Evolutionary conservation across 352 stramenopile species (phyloP).

Genomic region (Phytophthora cryptogea): DNA sequence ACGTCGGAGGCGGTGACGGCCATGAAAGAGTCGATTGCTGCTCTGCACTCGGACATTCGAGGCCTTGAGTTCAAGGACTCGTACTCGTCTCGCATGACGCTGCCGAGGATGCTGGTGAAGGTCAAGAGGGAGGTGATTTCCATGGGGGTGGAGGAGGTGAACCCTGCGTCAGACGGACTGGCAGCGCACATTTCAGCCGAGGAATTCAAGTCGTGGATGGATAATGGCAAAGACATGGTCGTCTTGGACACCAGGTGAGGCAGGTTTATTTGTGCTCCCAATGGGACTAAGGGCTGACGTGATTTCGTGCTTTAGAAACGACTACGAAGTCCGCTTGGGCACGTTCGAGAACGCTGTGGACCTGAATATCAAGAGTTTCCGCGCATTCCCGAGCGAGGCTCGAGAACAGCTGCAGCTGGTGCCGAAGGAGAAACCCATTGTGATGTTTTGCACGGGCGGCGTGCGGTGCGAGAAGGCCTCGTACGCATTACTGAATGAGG

Average conservation of each 20-base stretch:
- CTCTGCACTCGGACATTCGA: slow-evolving; percentile 42
- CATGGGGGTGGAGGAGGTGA: slow-evolving; percentile 55
- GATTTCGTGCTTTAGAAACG: slow-evolving; percentile 44
- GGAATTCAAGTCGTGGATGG: slow-evolving; percentile 74
- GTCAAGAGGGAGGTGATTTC: slow-evolving; percentile 83
- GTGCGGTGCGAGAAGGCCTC: slow-evolving; percentile 80
- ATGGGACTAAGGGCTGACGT: slow-evolving; percentile 10
- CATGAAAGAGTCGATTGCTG: slow-evolving; percentile 55
- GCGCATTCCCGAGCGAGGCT: slow-evolving; percentile 52
- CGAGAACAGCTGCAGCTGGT: slow-evolving; percentile 47
- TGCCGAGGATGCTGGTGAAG: slow-evolving; percentile 74
- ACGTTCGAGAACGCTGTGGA: slow-evolving; percentile 75
- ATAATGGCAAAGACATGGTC: slow-evolving; percentile 68
- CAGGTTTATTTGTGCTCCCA: neutral
- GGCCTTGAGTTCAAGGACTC: slow-evolving; percentile 74
- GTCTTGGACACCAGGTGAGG: slow-evolving; percentile 66
- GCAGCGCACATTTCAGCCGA: slow-evolving; percentile 61
- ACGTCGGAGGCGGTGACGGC: slow-evolving; percentile 37
- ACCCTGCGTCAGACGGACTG: slow-evolving; percentile 51
- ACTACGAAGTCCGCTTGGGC: slow-evolving; percentile 77
- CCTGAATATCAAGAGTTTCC: slow-evolving; percentile 76
- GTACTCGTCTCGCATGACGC: slow-evolving; percentile 50
- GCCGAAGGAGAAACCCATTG: slow-evolving; percentile 73
- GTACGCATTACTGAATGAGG: slow-evolving; percentile 61
- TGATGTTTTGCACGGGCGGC: slow-evolving; percentile 83